Evolutionary conservation across 495 filamentous ascomycete species (phyloP).

Genomic region (Oidiodendron maius): DNA sequence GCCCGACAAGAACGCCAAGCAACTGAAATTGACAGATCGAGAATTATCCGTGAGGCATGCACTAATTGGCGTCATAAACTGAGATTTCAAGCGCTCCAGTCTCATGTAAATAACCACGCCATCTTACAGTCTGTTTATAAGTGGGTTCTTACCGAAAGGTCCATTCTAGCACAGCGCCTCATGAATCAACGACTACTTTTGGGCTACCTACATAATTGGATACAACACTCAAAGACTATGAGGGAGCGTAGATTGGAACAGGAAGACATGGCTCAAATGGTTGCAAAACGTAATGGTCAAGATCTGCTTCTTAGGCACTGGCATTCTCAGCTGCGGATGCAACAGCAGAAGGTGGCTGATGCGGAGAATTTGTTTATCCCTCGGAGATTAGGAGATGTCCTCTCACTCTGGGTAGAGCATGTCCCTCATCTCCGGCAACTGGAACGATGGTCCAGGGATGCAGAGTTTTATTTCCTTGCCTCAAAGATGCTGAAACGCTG

Average conservation of each 20-base stretch:
- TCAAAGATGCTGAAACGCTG: constrained; percentile 49
- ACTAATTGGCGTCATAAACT: constrained; percentile 62
- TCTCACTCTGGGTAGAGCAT: constrained; percentile 43
- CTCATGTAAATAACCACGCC: constrained; percentile 2
- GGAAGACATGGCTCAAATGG: constrained; percentile 13
- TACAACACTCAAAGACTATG: not conserved
- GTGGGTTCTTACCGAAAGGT: constrained; percentile 11
- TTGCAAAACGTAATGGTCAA: constrained; percentile 9
- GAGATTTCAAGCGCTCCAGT: constrained; percentile 5
- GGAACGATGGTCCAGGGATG: constrained; percentile 47
- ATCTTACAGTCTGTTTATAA: constrained; percentile 10
- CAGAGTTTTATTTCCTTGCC: constrained; percentile 53
- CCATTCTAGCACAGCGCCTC: not conserved
- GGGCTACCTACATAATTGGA: constrained; percentile 9
- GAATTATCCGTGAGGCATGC: constrained; percentile 53
- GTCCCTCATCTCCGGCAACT: constrained; percentile 40
- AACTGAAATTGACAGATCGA: constrained; percentile 41
- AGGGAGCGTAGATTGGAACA: constrained; percentile 11
- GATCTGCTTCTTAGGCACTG: constrained; percentile 33
- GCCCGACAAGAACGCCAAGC: constrained; percentile 46
- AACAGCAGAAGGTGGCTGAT: constrained; percentile 39
- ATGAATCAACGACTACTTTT: not conserved
- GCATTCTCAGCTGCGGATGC: constrained; percentile 34
- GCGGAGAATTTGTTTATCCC: constrained; percentile 50
- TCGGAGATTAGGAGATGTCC: constrained; percentile 38